Evolutionary conservation across 768 basidiomycete genomes (phyloP), one percentile per base, ranked within the genome.

Genomic region (Russula abietina): DNA sequence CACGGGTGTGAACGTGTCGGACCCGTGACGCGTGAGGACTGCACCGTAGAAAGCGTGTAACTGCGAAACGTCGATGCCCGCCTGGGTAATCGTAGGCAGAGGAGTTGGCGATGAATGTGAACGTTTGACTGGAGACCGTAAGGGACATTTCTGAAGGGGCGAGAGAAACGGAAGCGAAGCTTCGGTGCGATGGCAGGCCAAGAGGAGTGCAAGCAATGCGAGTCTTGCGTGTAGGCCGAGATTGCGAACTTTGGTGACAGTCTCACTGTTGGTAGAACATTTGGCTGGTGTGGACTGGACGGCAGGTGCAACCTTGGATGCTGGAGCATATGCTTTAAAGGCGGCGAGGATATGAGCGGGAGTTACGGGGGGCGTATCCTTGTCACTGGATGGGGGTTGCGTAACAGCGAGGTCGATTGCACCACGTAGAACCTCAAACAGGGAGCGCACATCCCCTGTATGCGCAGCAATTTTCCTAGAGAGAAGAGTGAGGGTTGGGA

Each of bases 391-490:
- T 16, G 68, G 67, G 16, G 70, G 65, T 41, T 59, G 61, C 51
- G 71, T 70, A 28, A 73, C 74, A n/a, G 81, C 75, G 16, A 86
- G 73, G 67, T 91, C 88, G 67, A 95, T 89, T 9, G 91, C 88
- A 12, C 86, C 83, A 33, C 91, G 82, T 11, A 91, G 78, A 14
- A 93, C 88, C 71, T 91, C 89, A 59, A 95, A 87, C 2, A 92
- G 75, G 28, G 81, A 83, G 45, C 92, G 79, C 10, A 93, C 89
- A 68, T 95, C 92, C 17, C 92, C 92, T 0, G 92, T 91, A 61
- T 86, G 78, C 2, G 88, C 80, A 4, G 92, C 91, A 22, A 93
- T 76, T 70, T 91, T 92, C 76, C 89, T 91, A 10, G 88, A 83
- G 32, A 91, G 79, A 16, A 93, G 77, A 41, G 80, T 84, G 39